Evolutionary conservation across 257 asterid species (phyloP).

Genomic region (Petunia secreta): DNA sequence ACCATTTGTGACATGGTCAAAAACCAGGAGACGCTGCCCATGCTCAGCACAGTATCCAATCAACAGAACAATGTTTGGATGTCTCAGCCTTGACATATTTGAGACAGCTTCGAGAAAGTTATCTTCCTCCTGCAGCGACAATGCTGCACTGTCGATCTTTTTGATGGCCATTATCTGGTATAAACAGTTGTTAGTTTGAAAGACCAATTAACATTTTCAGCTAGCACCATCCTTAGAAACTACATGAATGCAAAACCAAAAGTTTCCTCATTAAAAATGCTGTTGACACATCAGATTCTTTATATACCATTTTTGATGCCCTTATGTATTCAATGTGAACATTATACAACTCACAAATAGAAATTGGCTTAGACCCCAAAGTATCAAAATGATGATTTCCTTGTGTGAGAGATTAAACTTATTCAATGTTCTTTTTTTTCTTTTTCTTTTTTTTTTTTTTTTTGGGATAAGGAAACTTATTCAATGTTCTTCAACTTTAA

Average conservation of each 20-base stretch:
- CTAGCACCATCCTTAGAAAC: neutral
- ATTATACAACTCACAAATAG: conserved; percentile 12
- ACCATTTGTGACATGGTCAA: conserved; percentile 73
- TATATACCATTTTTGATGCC: conserved; percentile 1
- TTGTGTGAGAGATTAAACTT: neutral
- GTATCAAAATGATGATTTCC: conserved; percentile 1
- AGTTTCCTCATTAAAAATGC: conserved; percentile 9
- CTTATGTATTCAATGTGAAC: neutral
- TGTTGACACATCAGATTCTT: neutral
- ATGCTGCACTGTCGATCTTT: conserved; percentile 82
- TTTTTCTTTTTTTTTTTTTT: too few species aligned
- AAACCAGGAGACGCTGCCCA: conserved; percentile 90
- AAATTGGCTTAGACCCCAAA: neutral
- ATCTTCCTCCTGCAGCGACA: conserved; percentile 94
- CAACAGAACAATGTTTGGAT: conserved; percentile 85
- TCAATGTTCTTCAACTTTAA: neutral
- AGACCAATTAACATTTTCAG: neutral
- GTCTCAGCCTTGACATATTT: conserved; percentile 89
- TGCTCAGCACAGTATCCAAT: conserved; percentile 93
- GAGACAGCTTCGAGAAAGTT: conserved; percentile 86
- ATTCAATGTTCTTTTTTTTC: neutral
- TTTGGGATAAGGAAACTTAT: neutral
- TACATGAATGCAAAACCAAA: neutral
- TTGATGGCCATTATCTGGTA: conserved; percentile 81
- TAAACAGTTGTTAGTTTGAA: neutral